These are phyloP conservation scores for Fagopyrum esculentum DNA, from an alignment of 148 eudicot genomes.

Conservation along the genomic window DNA sequence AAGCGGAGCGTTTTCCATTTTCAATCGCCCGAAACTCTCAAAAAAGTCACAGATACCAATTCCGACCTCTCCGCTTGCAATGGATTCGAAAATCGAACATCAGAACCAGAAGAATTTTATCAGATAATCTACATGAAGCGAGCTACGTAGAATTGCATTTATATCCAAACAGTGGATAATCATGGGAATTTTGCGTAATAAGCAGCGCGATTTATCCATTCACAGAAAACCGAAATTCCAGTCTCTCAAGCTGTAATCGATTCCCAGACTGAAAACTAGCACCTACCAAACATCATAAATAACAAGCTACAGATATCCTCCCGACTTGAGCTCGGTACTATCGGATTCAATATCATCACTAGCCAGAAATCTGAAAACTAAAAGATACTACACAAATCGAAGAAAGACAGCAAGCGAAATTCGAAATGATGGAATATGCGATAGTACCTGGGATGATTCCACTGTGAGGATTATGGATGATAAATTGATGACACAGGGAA, in stretches of 20 bases:
- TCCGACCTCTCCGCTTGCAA: no score
- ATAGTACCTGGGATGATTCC: not conserved
- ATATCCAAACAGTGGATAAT: no score
- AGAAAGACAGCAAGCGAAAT: not conserved
- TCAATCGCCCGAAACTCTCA: not conserved
- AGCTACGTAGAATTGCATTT: no score
- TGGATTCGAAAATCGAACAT: no score
- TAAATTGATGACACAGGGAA: conserved; percentile 6
- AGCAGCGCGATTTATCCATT: not conserved
- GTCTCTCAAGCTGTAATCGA: not conserved
- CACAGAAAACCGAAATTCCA: not conserved
- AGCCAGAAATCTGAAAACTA: not conserved
- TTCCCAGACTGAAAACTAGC: not conserved
- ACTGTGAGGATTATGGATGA: not conserved
- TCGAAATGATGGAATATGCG: not conserved
- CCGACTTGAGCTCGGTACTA: no score
- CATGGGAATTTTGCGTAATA: not conserved
- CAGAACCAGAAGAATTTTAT: no score
- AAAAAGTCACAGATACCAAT: no score
- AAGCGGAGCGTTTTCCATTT: not conserved
- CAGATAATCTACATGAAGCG: no score
- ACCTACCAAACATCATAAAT: not conserved
- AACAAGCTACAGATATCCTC: not conserved
- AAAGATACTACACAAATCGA: not conserved
- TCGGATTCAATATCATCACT: no score